These are phyloP conservation scores for Colletotrichum simmondsii DNA, from an alignment of 2,329 filamentous ascomycete genomes.

Conservation along the genomic window DNA sequence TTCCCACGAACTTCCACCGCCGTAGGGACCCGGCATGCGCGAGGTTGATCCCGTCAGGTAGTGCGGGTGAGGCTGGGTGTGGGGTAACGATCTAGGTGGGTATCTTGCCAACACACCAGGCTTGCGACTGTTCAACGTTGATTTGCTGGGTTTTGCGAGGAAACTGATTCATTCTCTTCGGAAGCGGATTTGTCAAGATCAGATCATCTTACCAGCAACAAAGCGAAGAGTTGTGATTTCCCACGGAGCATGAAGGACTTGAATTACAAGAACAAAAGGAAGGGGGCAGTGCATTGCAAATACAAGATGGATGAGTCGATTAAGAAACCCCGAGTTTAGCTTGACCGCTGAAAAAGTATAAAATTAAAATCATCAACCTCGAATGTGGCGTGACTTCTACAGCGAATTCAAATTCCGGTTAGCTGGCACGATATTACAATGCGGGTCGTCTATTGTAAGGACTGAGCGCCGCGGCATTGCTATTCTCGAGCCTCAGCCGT, in stretches of 20 bases:
- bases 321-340: neutral
- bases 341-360: neutral
- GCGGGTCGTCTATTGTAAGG: neutral
- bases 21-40: neutral
- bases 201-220: too few species aligned
- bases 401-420: neutral
- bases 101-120: constrained; percentile 7
- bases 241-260: neutral
- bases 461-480: constrained; percentile 11
- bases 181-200: neutral
- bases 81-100: neutral
- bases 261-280: neutral
- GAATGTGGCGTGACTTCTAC: neutral
- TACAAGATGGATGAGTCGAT: neutral
- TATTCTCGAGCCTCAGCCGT: constrained; percentile 17
- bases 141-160: neutral
- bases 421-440: neutral
- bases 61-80: constrained; percentile 19
- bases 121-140: neutral
- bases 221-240: too few species aligned
- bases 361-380: neutral
- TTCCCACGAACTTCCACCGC: neutral
- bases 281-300: neutral
- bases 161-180: neutral
- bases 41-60: neutral